A percentile compares a stretch with the other conserved stretches of the same genome.
Conservation (phyloP, 202 grass and related monocot genomes). For the Schoenoplectus triqueter region DNA sequence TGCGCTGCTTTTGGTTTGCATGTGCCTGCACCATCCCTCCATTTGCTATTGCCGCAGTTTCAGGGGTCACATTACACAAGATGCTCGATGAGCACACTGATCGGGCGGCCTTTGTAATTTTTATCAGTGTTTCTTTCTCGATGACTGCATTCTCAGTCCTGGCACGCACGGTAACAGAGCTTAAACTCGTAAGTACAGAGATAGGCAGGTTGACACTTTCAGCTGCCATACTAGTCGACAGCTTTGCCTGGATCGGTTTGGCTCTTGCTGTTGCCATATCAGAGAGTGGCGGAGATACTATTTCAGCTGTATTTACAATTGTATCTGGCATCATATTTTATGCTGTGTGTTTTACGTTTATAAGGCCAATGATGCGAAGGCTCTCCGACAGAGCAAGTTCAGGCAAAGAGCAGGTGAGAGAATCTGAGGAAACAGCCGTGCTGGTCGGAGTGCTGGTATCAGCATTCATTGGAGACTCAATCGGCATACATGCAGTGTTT, state of each 20-base stretch:
- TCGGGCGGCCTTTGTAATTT: conserved; percentile 51
- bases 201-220: conserved; percentile 72
- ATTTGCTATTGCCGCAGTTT: conserved; percentile 47
- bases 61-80: conserved; percentile 26
- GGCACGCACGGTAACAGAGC: conserved; percentile 58
- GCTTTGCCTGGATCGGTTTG: conserved; percentile 51
- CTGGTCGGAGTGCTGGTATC: conserved; percentile 66
- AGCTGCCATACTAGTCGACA: conserved; percentile 52
- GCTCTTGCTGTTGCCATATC: conserved; percentile 53
- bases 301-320: conserved; percentile 43
- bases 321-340: conserved; percentile 47
- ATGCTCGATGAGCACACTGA: background rate
- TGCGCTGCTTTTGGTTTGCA: conserved; percentile 58
- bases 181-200: conserved; percentile 72
- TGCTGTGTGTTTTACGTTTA: conserved; percentile 28
- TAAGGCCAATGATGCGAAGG: conserved; percentile 44
- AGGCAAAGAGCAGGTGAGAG: conserved; percentile 44
- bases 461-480: conserved; percentile 53
- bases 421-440: conserved; percentile 46
- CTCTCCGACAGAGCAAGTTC: conserved; percentile 28
- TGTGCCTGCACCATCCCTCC: conserved; percentile 54
- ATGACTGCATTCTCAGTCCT: conserved; percentile 75
- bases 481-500: conserved; percentile 66
- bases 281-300: conserved; percentile 34
- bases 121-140: conserved; percentile 59